A percentile compares a stretch with the other conserved stretches of the same genome.
Evolutionary conservation across 106 monocot genomes (phyloP).

Genomic region (Chionographis japonica): DNA sequence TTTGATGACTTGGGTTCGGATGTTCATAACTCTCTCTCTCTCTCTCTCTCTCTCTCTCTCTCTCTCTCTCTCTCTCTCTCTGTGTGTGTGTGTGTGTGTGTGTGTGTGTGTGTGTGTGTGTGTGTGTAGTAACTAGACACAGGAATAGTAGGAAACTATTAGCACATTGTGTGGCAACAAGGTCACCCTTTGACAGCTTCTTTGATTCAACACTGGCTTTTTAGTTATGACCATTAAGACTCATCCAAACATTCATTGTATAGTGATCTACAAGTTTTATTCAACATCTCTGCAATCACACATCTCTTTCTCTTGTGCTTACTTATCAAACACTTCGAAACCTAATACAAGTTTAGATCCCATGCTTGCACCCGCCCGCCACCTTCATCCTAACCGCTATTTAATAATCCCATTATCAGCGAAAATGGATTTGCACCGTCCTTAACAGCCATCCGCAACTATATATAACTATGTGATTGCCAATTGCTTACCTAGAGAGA

Average conservation of each 20-base stretch:
- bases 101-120: too few species aligned
- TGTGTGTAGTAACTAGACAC: too few species aligned
- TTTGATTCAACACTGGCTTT: too few species aligned
- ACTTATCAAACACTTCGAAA: slow-evolving; percentile 23
- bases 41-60: too few species aligned
- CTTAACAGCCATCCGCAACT: neutral
- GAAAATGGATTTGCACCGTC: neutral
- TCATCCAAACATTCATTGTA: neutral
- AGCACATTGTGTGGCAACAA: too few species aligned
- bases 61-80: too few species aligned
- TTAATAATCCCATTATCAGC: neutral
- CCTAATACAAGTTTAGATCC: neutral
- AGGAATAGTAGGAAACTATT: too few species aligned
- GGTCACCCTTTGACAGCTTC: too few species aligned
- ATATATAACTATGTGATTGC: slow-evolving; percentile 15
- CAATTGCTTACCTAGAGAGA: slow-evolving; percentile 15
- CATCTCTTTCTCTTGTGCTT: neutral
- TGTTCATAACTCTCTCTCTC: too few species aligned
- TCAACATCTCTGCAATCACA: too few species aligned
- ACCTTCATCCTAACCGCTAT: neutral
- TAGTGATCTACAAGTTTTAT: slow-evolving; percentile 1
- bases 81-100: too few species aligned
- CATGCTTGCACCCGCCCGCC: neutral
- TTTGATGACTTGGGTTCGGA: too few species aligned
- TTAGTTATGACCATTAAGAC: neutral